phyloP scores from a whole-genome alignment of 768 basidiomycete species.

The Trametes cubensis region DNA sequence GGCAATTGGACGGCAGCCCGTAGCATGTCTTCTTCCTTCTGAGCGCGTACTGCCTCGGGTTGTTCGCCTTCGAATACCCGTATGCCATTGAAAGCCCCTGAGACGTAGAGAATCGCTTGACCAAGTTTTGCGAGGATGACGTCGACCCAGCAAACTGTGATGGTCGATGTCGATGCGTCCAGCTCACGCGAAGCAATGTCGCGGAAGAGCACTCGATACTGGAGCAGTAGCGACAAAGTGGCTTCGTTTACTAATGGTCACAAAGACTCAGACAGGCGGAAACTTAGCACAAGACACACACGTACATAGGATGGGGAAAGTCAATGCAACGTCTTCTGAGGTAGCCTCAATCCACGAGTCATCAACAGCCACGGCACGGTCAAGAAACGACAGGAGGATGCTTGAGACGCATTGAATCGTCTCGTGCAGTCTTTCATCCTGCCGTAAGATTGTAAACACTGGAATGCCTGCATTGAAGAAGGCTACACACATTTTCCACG shows the following conservation, averaged over 20 bases:
- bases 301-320: conserved; percentile 27
- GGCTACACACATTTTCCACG: conserved; percentile 13
- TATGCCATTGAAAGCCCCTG: background rate
- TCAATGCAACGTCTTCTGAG: conserved; percentile 7
- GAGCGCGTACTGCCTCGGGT: conserved; percentile 38
- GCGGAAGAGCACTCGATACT: conserved; percentile 53
- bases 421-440: conserved; percentile 41
- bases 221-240: conserved; percentile 48
- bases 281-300: background rate
- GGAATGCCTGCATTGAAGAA: no score
- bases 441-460: background rate
- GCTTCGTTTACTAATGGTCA: conserved; percentile 34
- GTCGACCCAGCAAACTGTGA: conserved; percentile 69
- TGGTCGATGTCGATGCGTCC: conserved; percentile 26
- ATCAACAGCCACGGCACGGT: conserved; percentile 14
- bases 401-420: conserved; percentile 39
- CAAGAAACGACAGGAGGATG: conserved; percentile 37
- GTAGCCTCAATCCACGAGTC: conserved; percentile 4
- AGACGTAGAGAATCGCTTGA: conserved; percentile 33
- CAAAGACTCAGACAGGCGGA: no score
- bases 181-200: conserved; percentile 40
- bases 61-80: conserved; percentile 4
- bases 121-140: conserved; percentile 57
- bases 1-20: conserved; percentile 72
- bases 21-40: conserved; percentile 53